Conservation (phyloP, 441 rosid species). For the Adansonia gregorii region DNA sequence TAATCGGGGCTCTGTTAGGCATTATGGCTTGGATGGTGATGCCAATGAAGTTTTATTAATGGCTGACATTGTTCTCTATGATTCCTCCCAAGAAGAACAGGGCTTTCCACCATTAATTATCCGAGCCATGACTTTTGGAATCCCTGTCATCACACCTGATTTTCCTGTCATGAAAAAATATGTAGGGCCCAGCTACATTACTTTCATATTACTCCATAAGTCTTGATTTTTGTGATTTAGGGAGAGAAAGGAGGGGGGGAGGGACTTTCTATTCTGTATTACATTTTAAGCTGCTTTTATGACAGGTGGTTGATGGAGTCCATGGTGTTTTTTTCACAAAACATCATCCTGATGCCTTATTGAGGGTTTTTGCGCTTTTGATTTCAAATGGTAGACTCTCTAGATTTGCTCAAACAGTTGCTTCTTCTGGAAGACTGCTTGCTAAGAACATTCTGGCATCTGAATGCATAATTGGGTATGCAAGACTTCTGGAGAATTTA, state of each 20-base stretch:
- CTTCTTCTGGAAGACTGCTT: slow-evolving; percentile 75
- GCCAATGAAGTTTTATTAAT: slow-evolving; percentile 68
- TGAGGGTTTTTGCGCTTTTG: slow-evolving; percentile 72
- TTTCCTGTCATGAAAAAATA: slow-evolving; percentile 75
- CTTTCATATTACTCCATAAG: slow-evolving; percentile 28
- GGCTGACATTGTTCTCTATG: slow-evolving; percentile 91
- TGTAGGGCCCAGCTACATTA: slow-evolving; percentile 48
- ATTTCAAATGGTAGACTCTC: slow-evolving; percentile 82
- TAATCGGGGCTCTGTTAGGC: slow-evolving; percentile 62
- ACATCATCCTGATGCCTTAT: slow-evolving; percentile 71
- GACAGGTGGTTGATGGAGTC: slow-evolving; percentile 73
- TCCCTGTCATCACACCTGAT: slow-evolving; percentile 80
- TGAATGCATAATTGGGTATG: slow-evolving; percentile 79
- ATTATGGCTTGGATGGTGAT: slow-evolving; percentile 78
- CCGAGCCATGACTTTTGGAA: slow-evolving; percentile 91
- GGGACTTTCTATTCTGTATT: slow-evolving; percentile 2
- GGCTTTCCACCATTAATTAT: slow-evolving; percentile 80
- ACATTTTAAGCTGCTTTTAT: slow-evolving; percentile 28
- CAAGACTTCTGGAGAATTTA: slow-evolving; percentile 74
- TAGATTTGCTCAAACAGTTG: slow-evolving; percentile 66
- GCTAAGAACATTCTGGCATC: slow-evolving; percentile 82
- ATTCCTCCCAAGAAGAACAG: slow-evolving; percentile 94
- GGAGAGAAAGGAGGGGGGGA: not conserved
- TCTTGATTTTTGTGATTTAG: slow-evolving; percentile 7
- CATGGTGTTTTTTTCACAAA: slow-evolving; percentile 72